A percentile compares a stretch with the other conserved stretches of the same genome.
Conservation (phyloP, 257 asterid species). For the Marsdenia floribunda region DNA sequence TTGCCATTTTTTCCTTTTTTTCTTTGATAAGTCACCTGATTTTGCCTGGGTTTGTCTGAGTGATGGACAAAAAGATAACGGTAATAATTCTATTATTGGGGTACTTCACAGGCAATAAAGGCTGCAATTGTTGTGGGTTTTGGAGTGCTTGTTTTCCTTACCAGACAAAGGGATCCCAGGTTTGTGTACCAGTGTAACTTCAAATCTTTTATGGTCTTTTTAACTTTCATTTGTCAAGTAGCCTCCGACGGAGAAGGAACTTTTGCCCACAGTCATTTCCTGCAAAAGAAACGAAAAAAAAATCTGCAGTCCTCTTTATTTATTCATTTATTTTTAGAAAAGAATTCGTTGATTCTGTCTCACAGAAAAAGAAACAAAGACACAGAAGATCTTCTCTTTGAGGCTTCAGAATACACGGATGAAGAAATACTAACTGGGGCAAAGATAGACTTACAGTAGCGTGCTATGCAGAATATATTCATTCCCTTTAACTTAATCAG, state of each 20-base stretch:
- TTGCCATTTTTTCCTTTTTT: too few species aligned
- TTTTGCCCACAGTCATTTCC: background rate
- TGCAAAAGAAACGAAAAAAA: background rate
- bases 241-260: too few species aligned
- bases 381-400: constrained; percentile 25
- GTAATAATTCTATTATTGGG: constrained; percentile 1
- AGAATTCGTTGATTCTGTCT: background rate
- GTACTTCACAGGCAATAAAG: constrained; percentile 50
- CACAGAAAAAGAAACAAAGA: constrained; percentile 44
- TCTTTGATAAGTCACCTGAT: background rate
- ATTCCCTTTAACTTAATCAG: background rate
- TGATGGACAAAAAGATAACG: background rate
- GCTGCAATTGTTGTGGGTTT: constrained; percentile 64
- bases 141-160: constrained; percentile 70
- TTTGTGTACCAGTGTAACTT: constrained; percentile 9
- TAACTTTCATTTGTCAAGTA: too few species aligned
- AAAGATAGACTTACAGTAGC: constrained; percentile 1
- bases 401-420: constrained; percentile 32
- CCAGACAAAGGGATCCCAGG: constrained; percentile 79
- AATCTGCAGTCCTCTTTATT: background rate
- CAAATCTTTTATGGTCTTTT: background rate
- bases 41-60: background rate
- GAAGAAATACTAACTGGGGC: constrained; percentile 16
- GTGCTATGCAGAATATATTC: background rate
- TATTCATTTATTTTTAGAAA: too few species aligned